Evolutionary conservation across 2,329 filamentous ascomycete species (phyloP), one percentile per base, ranked within the genome.

Genomic region (Phymatotrichopsis omnivora): DNA sequence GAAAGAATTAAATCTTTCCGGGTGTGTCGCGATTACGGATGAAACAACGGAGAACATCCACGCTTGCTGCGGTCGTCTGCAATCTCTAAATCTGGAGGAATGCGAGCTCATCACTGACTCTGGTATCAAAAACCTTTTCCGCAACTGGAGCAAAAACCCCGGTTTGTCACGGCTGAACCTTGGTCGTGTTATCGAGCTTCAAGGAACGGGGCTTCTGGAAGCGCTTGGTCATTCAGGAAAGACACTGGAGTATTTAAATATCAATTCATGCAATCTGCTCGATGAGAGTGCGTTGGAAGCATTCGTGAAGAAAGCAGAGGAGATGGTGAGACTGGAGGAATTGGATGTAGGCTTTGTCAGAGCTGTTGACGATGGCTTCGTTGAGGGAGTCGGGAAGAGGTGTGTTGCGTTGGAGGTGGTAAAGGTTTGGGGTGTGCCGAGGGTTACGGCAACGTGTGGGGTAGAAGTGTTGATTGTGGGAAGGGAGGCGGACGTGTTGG

Each of bases 321-420:
- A 37, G 6, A 23, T 57, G 8, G 35, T 35, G 6, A 36, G 23
- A 8, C 37, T 58, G 12, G 45, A 47, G 14, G 47, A 51, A n/a
- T 24, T 58, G 14, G 57, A 58, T 41, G 19, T 57, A 4, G 55
- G 51, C 7, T 58, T 58, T 34, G 41, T 58, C 11, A 48, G 57
- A 7, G 45, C 40, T 7, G 57, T 58, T 2, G 44, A 49, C 20
- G 57, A 58, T 43, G 40, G 23, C 20, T 34, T 54, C 19, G 40
- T 58, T 8, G 57, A 58, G 38, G 29, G 29, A 10, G 10, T 57
- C 7, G 28, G 41, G 16, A 37, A 45, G 12, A 42, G 42, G 23
- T 56, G 54, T 10, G 42, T 49, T 5, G 41, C 49, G 17, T 20
- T 56, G 14, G 42, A 49, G 46, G 4, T 43, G 39, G 30, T 57